These are phyloP conservation scores for Arachis monticola DNA, from an alignment of 331 rosid species.

Conservation along the genomic window DNA sequence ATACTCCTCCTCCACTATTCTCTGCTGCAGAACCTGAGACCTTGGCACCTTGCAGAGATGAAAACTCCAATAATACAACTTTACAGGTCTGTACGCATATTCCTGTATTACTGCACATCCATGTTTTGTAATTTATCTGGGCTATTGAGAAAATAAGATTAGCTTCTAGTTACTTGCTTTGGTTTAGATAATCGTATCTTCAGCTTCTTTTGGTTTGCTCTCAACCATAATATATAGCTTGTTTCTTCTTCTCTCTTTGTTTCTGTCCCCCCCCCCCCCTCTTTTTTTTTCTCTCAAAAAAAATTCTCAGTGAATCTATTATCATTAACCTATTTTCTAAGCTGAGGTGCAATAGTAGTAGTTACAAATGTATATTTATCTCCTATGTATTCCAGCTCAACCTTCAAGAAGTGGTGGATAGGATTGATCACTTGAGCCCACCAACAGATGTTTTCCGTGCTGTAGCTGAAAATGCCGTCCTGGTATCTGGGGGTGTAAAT, in stretches of 20 bases:
- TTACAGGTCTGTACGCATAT: slow-evolving; percentile 60
- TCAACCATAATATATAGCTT: slow-evolving; percentile 3
- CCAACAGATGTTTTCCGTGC: slow-evolving; percentile 69
- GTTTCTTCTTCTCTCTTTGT: not conserved
- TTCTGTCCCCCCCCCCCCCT: not conserved
- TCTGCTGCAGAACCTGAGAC: slow-evolving; percentile 56
- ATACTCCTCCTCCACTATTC: slow-evolving; percentile 45
- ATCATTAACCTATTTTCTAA: slow-evolving; percentile 2
- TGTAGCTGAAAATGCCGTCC: slow-evolving; percentile 72
- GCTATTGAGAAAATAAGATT: slow-evolving; percentile 12
- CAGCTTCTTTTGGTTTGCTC: not conserved
- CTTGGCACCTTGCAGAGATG: slow-evolving; percentile 43
- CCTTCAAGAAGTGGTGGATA: slow-evolving; percentile 63
- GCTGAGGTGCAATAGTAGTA: slow-evolving; percentile 15
- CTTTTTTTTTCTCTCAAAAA: slow-evolving; percentile 5
- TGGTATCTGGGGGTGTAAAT: slow-evolving; percentile 56
- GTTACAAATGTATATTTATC: slow-evolving; percentile 13
- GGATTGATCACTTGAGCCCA: slow-evolving; percentile 59
- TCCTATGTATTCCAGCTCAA: slow-evolving; percentile 50
- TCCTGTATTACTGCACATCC: slow-evolving; percentile 11
- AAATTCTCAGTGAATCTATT: not conserved
- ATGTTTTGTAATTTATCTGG: slow-evolving; percentile 27
- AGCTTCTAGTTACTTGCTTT: not conserved
- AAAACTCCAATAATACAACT: slow-evolving; percentile 46
- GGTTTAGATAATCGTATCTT: slow-evolving; percentile 2